Evolutionary conservation across 1,139 yeast species (phyloP), one percentile per base, ranked within the genome.

Genomic region (Hyphopichia burtonii): DNA sequence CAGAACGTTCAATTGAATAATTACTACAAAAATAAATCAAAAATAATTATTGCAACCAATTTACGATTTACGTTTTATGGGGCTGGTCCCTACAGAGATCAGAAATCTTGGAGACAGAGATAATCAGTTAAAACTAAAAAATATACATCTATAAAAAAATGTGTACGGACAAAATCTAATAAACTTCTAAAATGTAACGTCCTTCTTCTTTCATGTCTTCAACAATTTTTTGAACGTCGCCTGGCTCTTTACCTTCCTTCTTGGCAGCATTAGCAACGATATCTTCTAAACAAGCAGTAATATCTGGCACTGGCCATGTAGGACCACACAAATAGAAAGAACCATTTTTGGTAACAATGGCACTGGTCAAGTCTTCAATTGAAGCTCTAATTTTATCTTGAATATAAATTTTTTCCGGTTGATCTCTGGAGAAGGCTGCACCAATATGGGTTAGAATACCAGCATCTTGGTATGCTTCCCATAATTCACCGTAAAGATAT

Each of bases 251-350:
- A 44, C 93, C 94, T 43, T 73, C 76, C 52, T 71, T 73, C 42
- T 71, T 71, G 31, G 96, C 96, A 49, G 88, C 96, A 41, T 80
- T 78, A 17, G 65, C 63, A 41, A 90, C 76, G 55, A 93, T 86
- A 53, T 88, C 96, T 58, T 86, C 87, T 53, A 93, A 74, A 54
- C 96, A 95, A 39, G 86, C 88, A 45, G 96, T 88, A 55, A 93
- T 87, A 64, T 91, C 97, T 15, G 98, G 97, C 55, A 93, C 98
- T 23, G 99, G 99, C 99, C 99, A 93, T 2, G 98, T 93, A 36
- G 98, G 98, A 50, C 99, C 99, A 82, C 99, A 93, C 61, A 93
- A 77, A 70, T 93, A 93, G 79, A 93, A 91, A 19, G 90, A 83
- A 44, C 98, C 99, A 43, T 84, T 72, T 67, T 90, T 78, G 46